These are phyloP conservation scores for Polyplosphaeria fusca DNA, from an alignment of 495 filamentous ascomycete species.

Conservation along the genomic window DNA sequence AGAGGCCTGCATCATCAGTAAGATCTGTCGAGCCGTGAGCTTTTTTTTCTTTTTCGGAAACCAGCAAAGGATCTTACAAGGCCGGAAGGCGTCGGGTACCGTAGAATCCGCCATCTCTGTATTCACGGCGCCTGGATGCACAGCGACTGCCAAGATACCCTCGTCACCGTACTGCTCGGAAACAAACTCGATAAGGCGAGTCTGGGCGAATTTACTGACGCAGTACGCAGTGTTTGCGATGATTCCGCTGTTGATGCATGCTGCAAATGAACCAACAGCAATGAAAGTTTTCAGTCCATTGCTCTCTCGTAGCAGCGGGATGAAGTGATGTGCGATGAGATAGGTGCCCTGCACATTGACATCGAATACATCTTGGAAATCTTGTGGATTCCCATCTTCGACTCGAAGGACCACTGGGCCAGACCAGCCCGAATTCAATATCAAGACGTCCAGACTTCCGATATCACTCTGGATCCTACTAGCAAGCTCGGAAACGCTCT, in stretches of 20 bases:
- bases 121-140: constrained; percentile 36
- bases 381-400: constrained; percentile 12
- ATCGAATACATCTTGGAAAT: constrained; percentile 29
- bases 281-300: constrained; percentile 39
- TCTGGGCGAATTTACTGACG: constrained; percentile 36
- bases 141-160: constrained; percentile 17
- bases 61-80: constrained; percentile 22
- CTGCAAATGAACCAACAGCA: constrained; percentile 36
- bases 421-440: constrained; percentile 35
- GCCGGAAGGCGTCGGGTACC: constrained; percentile 31
- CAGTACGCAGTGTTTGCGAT: constrained; percentile 41
- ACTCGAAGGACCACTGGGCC: constrained; percentile 37
- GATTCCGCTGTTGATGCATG: constrained; percentile 29
- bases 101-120: constrained; percentile 31
- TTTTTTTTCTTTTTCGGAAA: neutral
- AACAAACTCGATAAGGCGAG: constrained; percentile 29
- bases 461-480: constrained; percentile 17
- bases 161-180: constrained; percentile 28
- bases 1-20: constrained; percentile 29
- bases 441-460: constrained; percentile 28
- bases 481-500: constrained; percentile 18
- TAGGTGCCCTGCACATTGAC: constrained; percentile 37
- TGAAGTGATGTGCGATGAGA: constrained; percentile 28
- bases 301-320: constrained; percentile 27
- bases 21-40: constrained; percentile 9